phyloP scores from a whole-genome alignment of 176 grass and related monocot species.

The Dendrocalamus sinicus region DNA sequence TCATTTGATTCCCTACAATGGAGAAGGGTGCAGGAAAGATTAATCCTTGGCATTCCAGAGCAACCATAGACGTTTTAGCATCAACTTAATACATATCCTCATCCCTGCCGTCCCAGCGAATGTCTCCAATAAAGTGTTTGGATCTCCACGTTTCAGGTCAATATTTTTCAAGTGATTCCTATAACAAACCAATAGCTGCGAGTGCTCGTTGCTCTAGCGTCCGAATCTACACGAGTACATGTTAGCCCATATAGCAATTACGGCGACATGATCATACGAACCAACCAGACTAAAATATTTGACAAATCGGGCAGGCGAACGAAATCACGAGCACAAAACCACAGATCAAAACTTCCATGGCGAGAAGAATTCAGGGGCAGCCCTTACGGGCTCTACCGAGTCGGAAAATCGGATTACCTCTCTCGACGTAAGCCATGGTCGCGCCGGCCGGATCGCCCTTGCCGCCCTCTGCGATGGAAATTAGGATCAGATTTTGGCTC shows the following conservation, averaged over 20 bases:
- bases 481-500: not conserved
- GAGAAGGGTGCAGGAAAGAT: not conserved
- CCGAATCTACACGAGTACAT: not conserved
- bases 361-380: not conserved
- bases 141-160: not conserved
- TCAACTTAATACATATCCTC: not conserved
- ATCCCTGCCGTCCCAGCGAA: not conserved
- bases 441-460: conserved; percentile 24
- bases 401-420: conserved; percentile 44
- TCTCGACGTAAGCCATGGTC: conserved; percentile 62
- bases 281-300: not conserved
- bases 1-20: not conserved
- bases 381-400: not conserved
- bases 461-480: conserved; percentile 24
- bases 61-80: not conserved
- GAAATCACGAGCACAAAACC: conserved; percentile 21
- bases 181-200: not conserved
- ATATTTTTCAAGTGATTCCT: not conserved
- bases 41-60: not conserved
- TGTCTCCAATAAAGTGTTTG: not conserved
- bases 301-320: not conserved
- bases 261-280: not conserved
- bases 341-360: not conserved
- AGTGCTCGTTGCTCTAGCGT: not conserved
- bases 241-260: not conserved